Conservation (phyloP, 2,329 filamentous ascomycete species). For the Gremmenia infestans region DNA sequence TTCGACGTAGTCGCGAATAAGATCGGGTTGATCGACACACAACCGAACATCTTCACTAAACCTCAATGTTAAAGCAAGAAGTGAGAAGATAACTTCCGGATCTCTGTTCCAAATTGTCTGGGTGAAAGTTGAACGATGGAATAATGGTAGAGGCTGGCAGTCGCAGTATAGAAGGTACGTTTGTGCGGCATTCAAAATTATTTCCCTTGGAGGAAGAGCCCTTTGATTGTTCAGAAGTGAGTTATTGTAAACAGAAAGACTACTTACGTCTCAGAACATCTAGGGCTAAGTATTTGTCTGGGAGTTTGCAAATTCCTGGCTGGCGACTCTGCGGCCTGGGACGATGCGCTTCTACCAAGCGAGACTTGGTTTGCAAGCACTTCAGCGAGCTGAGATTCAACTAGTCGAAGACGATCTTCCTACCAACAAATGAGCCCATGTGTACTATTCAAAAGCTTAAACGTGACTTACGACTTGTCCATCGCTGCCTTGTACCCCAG, state of each 20-base stretch:
- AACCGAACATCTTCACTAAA: slow-evolving; percentile 34
- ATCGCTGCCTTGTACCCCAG: slow-evolving; percentile 1
- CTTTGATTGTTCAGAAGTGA: slow-evolving; percentile 8
- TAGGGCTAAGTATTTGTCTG: background rate
- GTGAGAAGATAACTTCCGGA: slow-evolving; percentile 32
- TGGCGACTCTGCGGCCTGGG: slow-evolving; percentile 12
- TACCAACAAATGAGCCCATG: slow-evolving; percentile 1
- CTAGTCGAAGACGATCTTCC: slow-evolving; percentile 26
- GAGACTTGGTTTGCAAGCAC: slow-evolving; percentile 23
- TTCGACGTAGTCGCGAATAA: slow-evolving; percentile 35
- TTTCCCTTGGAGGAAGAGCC: slow-evolving; percentile 35
- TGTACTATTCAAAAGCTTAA: background rate
- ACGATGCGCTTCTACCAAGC: slow-evolving; percentile 7
- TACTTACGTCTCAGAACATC: slow-evolving; percentile 14
- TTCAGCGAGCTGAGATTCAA: slow-evolving; percentile 28
- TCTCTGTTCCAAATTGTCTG: slow-evolving; percentile 35
- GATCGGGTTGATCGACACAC: slow-evolving; percentile 18
- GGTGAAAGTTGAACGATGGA: slow-evolving; percentile 38
- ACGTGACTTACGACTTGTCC: slow-evolving; percentile 9
- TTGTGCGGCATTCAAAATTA: slow-evolving; percentile 35
- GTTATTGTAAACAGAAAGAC: background rate
- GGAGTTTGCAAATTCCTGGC: background rate
- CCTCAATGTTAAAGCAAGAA: slow-evolving; percentile 39
- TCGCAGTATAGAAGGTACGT: slow-evolving; percentile 45
- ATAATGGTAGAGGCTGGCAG: slow-evolving; percentile 45